Base-by-base conservation (phyloP, 192 early-diverging fungal genomes). In the Paraglomus brasilianum region DNA sequence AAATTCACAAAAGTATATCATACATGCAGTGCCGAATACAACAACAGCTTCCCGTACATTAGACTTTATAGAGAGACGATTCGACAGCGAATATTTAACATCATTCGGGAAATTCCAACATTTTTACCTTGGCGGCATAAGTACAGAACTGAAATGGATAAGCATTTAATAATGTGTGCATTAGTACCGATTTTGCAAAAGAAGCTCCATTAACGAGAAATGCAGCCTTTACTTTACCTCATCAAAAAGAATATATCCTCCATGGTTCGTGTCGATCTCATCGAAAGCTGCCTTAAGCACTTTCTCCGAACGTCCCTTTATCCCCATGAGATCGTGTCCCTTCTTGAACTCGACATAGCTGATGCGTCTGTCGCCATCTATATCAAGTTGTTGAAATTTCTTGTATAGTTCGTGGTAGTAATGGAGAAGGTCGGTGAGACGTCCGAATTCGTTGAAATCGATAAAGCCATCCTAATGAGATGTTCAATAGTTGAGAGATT, bases 181-280 rank as follows among this genome's bases (percentile, higher is more conserved):
- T 56, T 56, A 56, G 53, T 21, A n/a, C 30, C 53, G 4, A 56
- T n/a, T 56, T n/a, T 24, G 30, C 53, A n/a, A 56, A 56, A 56
- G 30, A 19, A 22, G n/a, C 53, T 56, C 30, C 21, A 46, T 41
- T 8, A 30, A 40, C 0, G 13, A 8, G 48, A 63, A 63, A 22
- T 22, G 8, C 5, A 47, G 1, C 9, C 13, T 63, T 46, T 15
- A 63, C n/a, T 46, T 46, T 63, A 63, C 61, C 61, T 63, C 61
- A 19, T 63, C 61, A 63, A 63, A 63, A 24, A 63, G 61, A 15
- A 63, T 63, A 63, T 63, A 63, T 10, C 61, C 61, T 63, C 45
- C 61, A 46, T 24, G 43, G 44, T 63, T 63, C 4, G 61, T 63
- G 30, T 63, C 61, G 24, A 63, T 63, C 24, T 44, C 8, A 30